Evolutionary conservation across 345 rosid genomes (phyloP), one percentile per base, ranked within the genome.

Genomic region (Arabidopsis suecica): DNA sequence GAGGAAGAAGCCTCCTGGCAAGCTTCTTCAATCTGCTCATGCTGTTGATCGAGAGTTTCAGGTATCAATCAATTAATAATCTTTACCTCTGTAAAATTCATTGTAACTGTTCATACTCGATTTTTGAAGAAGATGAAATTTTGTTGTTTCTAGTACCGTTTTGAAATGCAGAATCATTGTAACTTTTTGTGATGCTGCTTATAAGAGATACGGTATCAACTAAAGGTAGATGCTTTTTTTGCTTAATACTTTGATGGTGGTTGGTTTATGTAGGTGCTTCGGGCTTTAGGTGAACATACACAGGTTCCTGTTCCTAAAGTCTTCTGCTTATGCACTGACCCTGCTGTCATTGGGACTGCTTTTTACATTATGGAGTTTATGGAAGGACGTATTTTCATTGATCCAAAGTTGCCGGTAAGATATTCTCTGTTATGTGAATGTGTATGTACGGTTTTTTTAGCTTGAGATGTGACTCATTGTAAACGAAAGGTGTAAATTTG

Each of bases 351-450:
- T 65, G 99, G 97, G 59, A 90, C 99, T 62, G 82, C 86, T 12
- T 95, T 95, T 82, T 95, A 95, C 84, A 89, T 95, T 71, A 95
- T 95, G 99, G 99, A 95, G 82, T 89, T 79, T 65, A 81, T 95
- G 85, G 96, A 95, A 84, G 99, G 97, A 2, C 86, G 97, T 22
- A 88, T 95, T 50, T 95, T 88, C 70, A 38, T 90, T 7, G 97
- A 95, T 72, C 90, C 91, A 0, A 76, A 75, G 70, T 83, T 95
- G 60, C 94, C 86, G 55, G 96, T 95, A 82, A 28, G 79, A 38
- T 10, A 6, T 72, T 75, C 34, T 57, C 34, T 57, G 40, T 11
- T 38, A 6, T 41, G 32, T 32, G 11, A 66, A 47, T 64, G 47
- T 49, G 10, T 40, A 20, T 72, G 8, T 12, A 2, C 9, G 11